Percentiles rank a stretch among this genome's conserved stretches.
Conservation (phyloP, 192 early-diverging fungal species). For the Podila epigama region DNA sequence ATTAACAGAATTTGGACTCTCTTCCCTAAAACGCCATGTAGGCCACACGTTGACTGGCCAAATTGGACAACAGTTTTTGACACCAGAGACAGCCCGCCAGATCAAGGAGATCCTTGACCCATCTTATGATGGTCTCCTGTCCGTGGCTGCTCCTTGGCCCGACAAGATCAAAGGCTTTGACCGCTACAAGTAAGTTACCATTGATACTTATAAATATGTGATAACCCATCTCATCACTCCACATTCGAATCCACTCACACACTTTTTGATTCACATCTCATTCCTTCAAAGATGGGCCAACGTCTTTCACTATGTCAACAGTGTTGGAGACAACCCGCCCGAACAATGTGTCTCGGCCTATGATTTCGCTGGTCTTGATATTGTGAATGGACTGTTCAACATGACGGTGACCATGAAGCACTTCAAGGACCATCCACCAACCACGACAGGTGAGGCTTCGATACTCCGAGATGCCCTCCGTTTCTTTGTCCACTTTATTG, state of each 20-base stretch:
- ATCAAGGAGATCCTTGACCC: conserved; percentile 23
- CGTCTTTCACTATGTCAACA: conserved; percentile 41
- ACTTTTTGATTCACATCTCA: not conserved
- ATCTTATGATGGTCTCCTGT: conserved; percentile 40
- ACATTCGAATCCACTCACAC: not conserved
- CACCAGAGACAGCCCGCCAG: conserved; percentile 15
- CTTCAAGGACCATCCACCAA: conserved; percentile 21
- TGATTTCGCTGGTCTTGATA: conserved; percentile 21
- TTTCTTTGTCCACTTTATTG: conserved; percentile 57
- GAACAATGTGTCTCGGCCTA: conserved; percentile 29
- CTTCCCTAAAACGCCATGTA: too few species aligned
- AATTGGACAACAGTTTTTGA: conserved; percentile 53
- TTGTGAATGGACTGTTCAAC: conserved; percentile 51
- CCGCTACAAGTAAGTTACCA: conserved; percentile 15
- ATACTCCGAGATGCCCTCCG: conserved; percentile 33
- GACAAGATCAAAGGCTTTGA: conserved; percentile 15
- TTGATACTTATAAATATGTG: not conserved
- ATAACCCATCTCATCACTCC: not conserved
- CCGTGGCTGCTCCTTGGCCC: conserved; percentile 18
- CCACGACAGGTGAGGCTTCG: not conserved
- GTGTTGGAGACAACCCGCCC: conserved; percentile 46
- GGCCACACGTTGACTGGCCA: conserved; percentile 50
- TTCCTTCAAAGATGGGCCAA: conserved; percentile 21
- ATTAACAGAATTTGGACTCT: too few species aligned
- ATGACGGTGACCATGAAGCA: conserved; percentile 42